These are phyloP conservation scores for Myxozyma melibiosi DNA, from an alignment of 805 yeast genomes.

Conservation along the genomic window DNA sequence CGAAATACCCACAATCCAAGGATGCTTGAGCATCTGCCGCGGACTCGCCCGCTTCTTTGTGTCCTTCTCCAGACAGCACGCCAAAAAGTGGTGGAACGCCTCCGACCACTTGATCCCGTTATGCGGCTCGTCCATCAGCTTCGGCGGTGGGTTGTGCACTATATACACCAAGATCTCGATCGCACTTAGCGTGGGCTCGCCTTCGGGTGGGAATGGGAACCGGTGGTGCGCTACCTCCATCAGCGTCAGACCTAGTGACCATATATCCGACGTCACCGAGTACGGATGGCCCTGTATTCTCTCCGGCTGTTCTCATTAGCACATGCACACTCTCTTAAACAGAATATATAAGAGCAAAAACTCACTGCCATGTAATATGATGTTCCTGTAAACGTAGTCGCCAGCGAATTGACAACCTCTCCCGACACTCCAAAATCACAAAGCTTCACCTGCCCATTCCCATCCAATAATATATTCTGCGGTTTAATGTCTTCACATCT, in stretches of 20 bases:
- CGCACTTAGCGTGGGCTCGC: constrained; percentile 68
- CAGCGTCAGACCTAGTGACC: constrained; percentile 92
- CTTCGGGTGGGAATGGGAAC: constrained; percentile 71
- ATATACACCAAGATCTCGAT: constrained; percentile 83
- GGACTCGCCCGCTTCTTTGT: constrained; percentile 85
- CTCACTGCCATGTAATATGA: constrained; percentile 88
- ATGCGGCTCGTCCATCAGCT: constrained; percentile 72
- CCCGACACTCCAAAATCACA: constrained; percentile 98
- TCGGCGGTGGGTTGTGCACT: constrained; percentile 75
- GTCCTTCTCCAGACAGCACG: constrained; percentile 78
- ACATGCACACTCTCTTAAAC: not conserved
- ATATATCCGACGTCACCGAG: constrained; percentile 91
- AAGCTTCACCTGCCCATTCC: constrained; percentile 78
- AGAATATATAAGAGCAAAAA: not conserved
- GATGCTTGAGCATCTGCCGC: constrained; percentile 88
- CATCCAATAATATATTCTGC: constrained; percentile 80
- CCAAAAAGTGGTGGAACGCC: constrained; percentile 79
- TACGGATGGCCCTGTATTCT: constrained; percentile 94
- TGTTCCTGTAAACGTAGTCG: constrained; percentile 96
- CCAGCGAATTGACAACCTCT: constrained; percentile 83
- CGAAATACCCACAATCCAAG: constrained; percentile 76
- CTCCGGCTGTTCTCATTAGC: constrained; percentile 58
- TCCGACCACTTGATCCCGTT: constrained; percentile 79
- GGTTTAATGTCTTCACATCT: constrained; percentile 70
- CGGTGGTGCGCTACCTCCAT: constrained; percentile 91